Evolutionary conservation across 305 asterid species (phyloP).

Genomic region (Ruellia speciosa): DNA sequence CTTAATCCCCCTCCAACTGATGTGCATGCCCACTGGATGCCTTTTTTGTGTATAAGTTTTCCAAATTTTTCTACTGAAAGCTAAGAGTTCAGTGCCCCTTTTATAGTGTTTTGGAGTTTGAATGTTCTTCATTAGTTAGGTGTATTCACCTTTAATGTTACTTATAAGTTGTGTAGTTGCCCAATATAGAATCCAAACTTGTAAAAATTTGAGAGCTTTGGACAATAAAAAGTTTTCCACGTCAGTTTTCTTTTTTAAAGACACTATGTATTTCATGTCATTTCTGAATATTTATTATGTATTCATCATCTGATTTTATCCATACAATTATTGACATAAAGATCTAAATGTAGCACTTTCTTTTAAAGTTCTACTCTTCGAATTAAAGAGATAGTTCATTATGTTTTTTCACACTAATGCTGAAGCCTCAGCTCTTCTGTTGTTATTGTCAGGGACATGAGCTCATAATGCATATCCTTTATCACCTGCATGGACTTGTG

Average conservation of each 20-base stretch:
- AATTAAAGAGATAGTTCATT: too few species aligned
- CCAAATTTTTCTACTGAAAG: background rate
- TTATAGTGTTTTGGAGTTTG: background rate
- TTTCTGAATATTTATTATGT: background rate
- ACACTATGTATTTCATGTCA: background rate
- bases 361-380: too few species aligned
- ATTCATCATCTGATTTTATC: background rate
- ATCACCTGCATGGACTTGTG: constrained; percentile 66
- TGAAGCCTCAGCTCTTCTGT: constrained; percentile 3
- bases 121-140: constrained; percentile 12
- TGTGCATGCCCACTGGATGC: constrained; percentile 2
- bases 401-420: background rate
- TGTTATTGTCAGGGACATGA: constrained; percentile 74
- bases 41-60: background rate
- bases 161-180: background rate
- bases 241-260: too few species aligned
- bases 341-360: too few species aligned
- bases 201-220: background rate
- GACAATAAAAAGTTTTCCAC: background rate
- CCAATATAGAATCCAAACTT: background rate
- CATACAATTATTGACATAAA: background rate
- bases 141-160: background rate
- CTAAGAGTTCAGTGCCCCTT: background rate
- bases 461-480: constrained; percentile 80
- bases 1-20: constrained; percentile 4